Percentiles rank a stretch among this genome's conserved stretches.
Conservation (phyloP, 176 grass and related monocot species). For the Aechmea fasciata region DNA sequence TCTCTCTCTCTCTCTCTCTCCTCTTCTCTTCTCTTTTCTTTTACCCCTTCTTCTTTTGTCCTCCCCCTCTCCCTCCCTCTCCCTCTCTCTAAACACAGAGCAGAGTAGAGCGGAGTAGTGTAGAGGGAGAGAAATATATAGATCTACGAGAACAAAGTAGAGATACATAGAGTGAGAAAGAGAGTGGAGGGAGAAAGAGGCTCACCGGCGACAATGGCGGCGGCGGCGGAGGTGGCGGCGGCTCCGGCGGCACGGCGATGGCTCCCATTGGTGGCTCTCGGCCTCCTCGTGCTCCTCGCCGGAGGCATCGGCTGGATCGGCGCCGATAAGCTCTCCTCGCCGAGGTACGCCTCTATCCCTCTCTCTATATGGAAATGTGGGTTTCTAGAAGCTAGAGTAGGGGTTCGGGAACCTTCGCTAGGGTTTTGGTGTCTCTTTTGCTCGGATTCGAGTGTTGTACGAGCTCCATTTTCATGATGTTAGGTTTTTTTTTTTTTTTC, state of each 20-base stretch:
- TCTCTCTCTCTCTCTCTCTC: not conserved
- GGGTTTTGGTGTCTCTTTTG: not conserved
- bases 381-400: not conserved
- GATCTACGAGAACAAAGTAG: constrained; percentile 1
- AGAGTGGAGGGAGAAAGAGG: not conserved
- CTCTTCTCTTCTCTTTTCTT: not conserved
- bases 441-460: not conserved
- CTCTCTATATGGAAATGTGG: not conserved
- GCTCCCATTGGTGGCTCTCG: constrained; percentile 3
- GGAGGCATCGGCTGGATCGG: constrained; percentile 8
- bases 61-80: not conserved
- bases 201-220: not conserved
- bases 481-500: not conserved
- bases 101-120: not conserved
- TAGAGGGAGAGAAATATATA: not conserved
- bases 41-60: not conserved
- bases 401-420: no score
- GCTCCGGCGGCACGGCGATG: not conserved
- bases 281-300: constrained; percentile 11
- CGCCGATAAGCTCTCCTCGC: not conserved
- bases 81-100: not conserved
- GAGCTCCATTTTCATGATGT: not conserved
- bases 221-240: not conserved
- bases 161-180: not conserved
- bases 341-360: constrained; percentile 2